phyloP scores from a whole-genome alignment of 2,329 filamentous ascomycete genomes.

The Fonsecaea multimorphosa region DNA sequence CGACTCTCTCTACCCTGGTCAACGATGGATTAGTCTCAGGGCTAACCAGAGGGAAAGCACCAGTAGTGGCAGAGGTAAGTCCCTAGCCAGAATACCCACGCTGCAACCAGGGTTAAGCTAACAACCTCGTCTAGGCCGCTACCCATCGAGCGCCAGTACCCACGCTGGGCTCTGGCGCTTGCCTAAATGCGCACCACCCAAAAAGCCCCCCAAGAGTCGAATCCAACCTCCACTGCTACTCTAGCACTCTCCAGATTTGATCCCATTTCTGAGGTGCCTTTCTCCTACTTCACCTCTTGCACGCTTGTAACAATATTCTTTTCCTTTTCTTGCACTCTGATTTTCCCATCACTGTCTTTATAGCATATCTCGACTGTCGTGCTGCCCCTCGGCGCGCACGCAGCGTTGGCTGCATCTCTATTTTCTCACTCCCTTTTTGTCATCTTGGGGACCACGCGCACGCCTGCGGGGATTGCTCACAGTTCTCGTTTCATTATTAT shows the following conservation, averaged over 20 bases:
- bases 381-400: constrained; percentile 29
- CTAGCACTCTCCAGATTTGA: constrained; percentile 29
- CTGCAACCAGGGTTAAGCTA: constrained; percentile 28
- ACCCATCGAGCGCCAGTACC: constrained; percentile 25
- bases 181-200: constrained; percentile 29
- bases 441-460: constrained; percentile 19
- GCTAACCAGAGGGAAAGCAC: constrained; percentile 22
- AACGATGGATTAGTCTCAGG: constrained; percentile 25
- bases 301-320: constrained; percentile 35
- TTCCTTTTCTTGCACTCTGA: constrained; percentile 27
- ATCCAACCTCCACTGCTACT: constrained; percentile 33
- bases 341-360: constrained; percentile 34
- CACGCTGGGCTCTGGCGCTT: constrained; percentile 31
- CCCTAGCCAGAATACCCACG: constrained; percentile 28
- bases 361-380: constrained; percentile 29
- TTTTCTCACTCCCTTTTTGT: constrained; percentile 20
- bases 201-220: constrained; percentile 31
- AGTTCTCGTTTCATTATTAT: constrained; percentile 4
- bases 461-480: constrained; percentile 13
- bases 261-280: constrained; percentile 27
- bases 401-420: constrained; percentile 27
- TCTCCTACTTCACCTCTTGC: constrained; percentile 27
- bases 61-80: constrained; percentile 26
- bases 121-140: constrained; percentile 35
- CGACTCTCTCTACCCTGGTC: constrained; percentile 20